Conservation (phyloP, 306 rosid genomes). For the Rubus idaeus region DNA sequence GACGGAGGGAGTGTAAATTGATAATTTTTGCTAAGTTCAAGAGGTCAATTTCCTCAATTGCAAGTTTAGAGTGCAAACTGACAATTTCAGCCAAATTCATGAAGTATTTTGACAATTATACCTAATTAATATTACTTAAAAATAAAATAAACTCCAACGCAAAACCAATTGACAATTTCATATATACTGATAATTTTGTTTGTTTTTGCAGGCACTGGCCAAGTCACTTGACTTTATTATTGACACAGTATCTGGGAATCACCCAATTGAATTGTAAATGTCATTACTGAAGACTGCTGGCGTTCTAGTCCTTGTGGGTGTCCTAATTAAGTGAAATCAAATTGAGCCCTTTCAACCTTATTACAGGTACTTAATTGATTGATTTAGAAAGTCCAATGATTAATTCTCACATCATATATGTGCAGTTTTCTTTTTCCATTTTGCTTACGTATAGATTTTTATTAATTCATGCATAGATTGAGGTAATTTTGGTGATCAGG, state of each 20-base stretch:
- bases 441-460: neutral
- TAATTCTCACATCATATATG: neutral
- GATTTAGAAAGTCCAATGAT: too few species aligned
- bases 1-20: too few species aligned
- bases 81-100: too few species aligned
- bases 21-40: too few species aligned
- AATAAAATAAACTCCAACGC: neutral
- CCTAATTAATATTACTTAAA: neutral
- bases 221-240: constrained; percentile 49
- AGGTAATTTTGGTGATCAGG: constrained; percentile 36
- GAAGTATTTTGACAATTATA: too few species aligned
- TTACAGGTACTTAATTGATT: constrained; percentile 36
- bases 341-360: constrained; percentile 55
- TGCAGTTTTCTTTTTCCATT: neutral
- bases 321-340: constrained; percentile 74
- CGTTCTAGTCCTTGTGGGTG: constrained; percentile 43
- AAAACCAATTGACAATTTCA: too few species aligned
- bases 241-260: constrained; percentile 83
- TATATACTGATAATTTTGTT: neutral
- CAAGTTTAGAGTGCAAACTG: too few species aligned
- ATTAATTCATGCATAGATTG: neutral
- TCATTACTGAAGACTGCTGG: constrained; percentile 46
- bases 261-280: constrained; percentile 75
- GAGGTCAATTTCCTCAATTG: too few species aligned
- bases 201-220: constrained; percentile 35